These are phyloP conservation scores for Backusella parvicylindrica DNA, from an alignment of 192 early-diverging fungal species.

Conservation along the genomic window DNA sequence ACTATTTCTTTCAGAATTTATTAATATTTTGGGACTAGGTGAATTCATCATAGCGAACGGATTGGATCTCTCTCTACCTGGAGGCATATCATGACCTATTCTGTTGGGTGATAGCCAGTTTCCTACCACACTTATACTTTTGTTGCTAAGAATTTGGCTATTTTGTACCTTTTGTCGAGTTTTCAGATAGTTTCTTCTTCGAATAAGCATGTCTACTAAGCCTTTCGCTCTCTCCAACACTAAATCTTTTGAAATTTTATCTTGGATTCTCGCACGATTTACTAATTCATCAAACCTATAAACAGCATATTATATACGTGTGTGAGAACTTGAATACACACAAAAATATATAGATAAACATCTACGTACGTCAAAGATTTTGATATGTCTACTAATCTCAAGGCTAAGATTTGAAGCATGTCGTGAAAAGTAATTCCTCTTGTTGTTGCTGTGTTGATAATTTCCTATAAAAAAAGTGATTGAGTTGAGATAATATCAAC, in stretches of 20 bases:
- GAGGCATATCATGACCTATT: not conserved
- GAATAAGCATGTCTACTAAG: conserved; percentile 10
- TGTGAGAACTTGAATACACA: not conserved
- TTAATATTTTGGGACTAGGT: not conserved
- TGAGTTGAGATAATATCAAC: not conserved
- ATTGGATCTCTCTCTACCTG: not conserved
- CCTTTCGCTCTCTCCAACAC: conserved; percentile 5
- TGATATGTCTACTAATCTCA: conserved; percentile 20
- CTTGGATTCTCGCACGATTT: conserved; percentile 1
- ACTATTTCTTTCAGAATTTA: not conserved
- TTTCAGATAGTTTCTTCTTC: conserved; percentile 10
- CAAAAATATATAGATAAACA: not conserved
- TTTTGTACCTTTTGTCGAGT: not conserved
- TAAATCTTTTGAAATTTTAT: conserved; percentile 5
- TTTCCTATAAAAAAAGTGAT: not conserved
- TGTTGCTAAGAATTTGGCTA: not conserved
- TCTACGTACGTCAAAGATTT: conserved; percentile 19
- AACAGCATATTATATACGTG: not conserved
- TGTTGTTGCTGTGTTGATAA: not conserved
- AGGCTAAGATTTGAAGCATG: conserved; percentile 10
- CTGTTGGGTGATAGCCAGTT: not conserved
- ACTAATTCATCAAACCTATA: conserved; percentile 21
- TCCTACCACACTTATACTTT: not conserved
- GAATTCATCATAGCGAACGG: not conserved
- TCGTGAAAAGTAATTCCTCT: conserved; percentile 15